Base-by-base conservation (phyloP, 2,329 filamentous ascomycete species). In the Spiromastix sp. region DNA sequence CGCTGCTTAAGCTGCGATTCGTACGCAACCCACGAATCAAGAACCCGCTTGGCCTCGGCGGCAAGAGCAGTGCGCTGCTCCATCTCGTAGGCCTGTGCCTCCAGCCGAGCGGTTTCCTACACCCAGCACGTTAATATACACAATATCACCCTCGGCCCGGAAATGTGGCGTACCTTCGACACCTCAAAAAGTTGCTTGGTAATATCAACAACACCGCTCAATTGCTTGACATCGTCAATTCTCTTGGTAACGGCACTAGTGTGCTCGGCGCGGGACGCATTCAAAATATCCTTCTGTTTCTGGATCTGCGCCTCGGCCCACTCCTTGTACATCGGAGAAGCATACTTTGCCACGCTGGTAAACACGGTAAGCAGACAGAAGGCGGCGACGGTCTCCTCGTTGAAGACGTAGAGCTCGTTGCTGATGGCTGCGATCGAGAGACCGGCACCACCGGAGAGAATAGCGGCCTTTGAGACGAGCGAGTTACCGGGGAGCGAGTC, bases 321-420 rank as follows among this genome's bases (percentile, higher is more conserved):
- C 65, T 89, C 77, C 60, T 72, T 78, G 77, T 96, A 96, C 64
- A 80, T 71, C 42, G 91, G 91, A 37, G 89, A 91, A 56, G 84
- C 86, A 63, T 85, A 95, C 68, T 93, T 91, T 70, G 85, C 89
- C 54, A 94, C 74, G 44, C 79, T 85, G 57, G 73, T 81, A 81
- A 93, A 98, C 60, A 96, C 84, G 61, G 81, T 85, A 59, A 96
- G 71, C 55, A 98, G 74, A 64, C 83, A 91, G 69, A 98, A 77
- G 49, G 85, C 84, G 58, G 93, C 84, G 60, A 98, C 83, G 46
- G 87, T 83, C 74, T 98, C 91, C 75, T 98, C 91, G 72, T 98
- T 98, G 68, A 98, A 75, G 62, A 98, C 86, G 69, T 95, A 96
- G 73, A 96, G 86, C 77, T 98, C 91, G 71, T 93, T 98, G 79